Conservation (phyloP, 257 asterid species). For the Leptodermis oblonga region DNA sequence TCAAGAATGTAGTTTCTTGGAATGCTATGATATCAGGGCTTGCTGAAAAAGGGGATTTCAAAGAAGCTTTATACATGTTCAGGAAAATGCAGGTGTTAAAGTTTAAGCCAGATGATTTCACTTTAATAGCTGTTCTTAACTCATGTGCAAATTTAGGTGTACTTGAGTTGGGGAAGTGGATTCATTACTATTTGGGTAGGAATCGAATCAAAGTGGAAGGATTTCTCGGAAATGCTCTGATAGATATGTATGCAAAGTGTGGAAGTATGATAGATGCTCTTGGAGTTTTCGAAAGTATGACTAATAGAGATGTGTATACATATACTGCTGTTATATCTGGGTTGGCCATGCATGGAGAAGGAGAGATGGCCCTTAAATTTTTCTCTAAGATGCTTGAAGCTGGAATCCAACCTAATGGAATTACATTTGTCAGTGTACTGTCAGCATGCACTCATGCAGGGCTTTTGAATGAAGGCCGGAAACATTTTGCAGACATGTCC, state of each 20-base stretch:
- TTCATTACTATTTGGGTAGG: constrained; percentile 34
- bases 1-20: constrained; percentile 43
- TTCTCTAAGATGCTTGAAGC: constrained; percentile 28
- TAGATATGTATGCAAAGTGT: constrained; percentile 49
- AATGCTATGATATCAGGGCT: constrained; percentile 39
- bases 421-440: constrained; percentile 33
- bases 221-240: constrained; percentile 38
- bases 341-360: constrained; percentile 36
- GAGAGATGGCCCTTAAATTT: constrained; percentile 23
- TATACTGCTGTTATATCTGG: constrained; percentile 31
- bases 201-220: constrained; percentile 18
- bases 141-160: constrained; percentile 41
- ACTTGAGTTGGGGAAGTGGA: constrained; percentile 40
- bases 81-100: constrained; percentile 26
- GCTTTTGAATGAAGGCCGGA: constrained; percentile 28
- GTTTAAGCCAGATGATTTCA: constrained; percentile 32
- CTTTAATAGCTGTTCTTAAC: constrained; percentile 39
- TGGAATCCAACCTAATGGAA: constrained; percentile 33
- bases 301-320: constrained; percentile 30
- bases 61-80: constrained; percentile 30
- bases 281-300: constrained; percentile 24
- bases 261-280: constrained; percentile 28
- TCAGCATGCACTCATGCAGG: constrained; percentile 39
- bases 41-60: constrained; percentile 27
- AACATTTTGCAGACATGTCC: constrained; percentile 27